Evolutionary conservation across 306 rosid species (phyloP), one percentile per base, ranked within the genome.

Genomic region (Cyamopsis tetragonoloba): DNA sequence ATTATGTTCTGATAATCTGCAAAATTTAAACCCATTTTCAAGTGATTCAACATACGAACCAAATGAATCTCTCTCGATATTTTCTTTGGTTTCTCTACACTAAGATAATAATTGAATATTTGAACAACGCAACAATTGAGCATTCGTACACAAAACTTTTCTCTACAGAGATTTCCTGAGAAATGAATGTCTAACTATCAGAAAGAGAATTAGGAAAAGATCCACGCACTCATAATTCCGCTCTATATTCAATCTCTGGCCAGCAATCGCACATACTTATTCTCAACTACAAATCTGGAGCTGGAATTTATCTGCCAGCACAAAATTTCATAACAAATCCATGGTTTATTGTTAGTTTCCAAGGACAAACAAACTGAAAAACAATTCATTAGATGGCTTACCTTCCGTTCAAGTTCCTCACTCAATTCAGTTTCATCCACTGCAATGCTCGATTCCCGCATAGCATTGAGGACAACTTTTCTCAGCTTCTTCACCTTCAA

Each of bases 401-500:
- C 98, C 95, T 88, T 88, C 66, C 70, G 72, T 58, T 86, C 87
- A 32, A 93, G 75, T n/a, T 71, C 75, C 54, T 76, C 74, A 10
- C 57, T 65, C 57, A 89, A 56, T 73, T 83, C 78, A 43, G 75
- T 72, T 79, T 85, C 89, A 62, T 84, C 88, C 62, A 77, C 85
- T 63, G 62, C 76, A 51, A 80, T 53, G 42, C 91, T 91, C 32
- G 90, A 89, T 61, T 89, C 95, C 27, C 50, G 86, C 57, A 93
- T 38, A 49, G 81, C 88, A 73, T 83, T 78, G 71, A 78, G 53
- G 38, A 85, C 87, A 68, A 32, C 77, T 83, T 86, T 93, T 71
- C 75, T 80, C 62, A 93, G 77, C 60, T 86, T 93, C 73, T 79
- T 86, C 81, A 88, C 76, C 86, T 93, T 93, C 77, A 93, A 74